Conservation (phyloP, 345 rosid species). For the Lepidium didymum region DNA sequence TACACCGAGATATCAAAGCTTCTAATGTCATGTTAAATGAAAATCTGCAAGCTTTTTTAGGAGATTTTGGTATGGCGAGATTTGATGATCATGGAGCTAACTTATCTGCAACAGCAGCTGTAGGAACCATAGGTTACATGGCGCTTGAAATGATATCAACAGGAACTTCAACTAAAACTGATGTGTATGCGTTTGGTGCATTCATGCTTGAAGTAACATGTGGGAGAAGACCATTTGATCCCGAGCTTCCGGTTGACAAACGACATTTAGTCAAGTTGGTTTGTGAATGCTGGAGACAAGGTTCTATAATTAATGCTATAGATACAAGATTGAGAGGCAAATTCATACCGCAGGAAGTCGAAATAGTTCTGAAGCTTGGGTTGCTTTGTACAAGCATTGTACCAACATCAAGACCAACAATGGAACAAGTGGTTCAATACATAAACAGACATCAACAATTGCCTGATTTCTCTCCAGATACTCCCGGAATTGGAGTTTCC, state of each 20-base stretch:
- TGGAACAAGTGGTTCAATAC: slow-evolving; percentile 21
- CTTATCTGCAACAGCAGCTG: slow-evolving; percentile 36
- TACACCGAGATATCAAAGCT: slow-evolving; percentile 45
- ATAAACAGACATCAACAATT: slow-evolving; percentile 4
- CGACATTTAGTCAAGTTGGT: slow-evolving; percentile 30
- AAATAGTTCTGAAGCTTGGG: slow-evolving; percentile 35
- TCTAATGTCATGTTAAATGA: slow-evolving; percentile 38
- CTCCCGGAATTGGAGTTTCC: slow-evolving; percentile 12
- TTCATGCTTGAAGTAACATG: slow-evolving; percentile 44
- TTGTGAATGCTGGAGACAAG: slow-evolving; percentile 26
- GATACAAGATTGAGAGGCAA: slow-evolving; percentile 25
- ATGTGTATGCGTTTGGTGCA: slow-evolving; percentile 40
- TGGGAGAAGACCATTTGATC: slow-evolving; percentile 41
- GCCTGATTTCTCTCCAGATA: slow-evolving; percentile 10
- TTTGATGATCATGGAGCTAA: slow-evolving; percentile 33
- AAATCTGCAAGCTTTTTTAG: slow-evolving; percentile 26
- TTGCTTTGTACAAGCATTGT: slow-evolving; percentile 30
- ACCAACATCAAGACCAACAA: slow-evolving; percentile 27
- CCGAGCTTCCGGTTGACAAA: slow-evolving; percentile 4
- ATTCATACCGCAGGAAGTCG: slow-evolving; percentile 24
- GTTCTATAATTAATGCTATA: slow-evolving; percentile 15
- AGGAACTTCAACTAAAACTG: slow-evolving; percentile 32
- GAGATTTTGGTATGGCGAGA: slow-evolving; percentile 49
- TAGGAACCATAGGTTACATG: slow-evolving; percentile 49
- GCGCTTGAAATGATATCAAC: slow-evolving; percentile 37